Conservation (phyloP, 139 green algal genomes). For the Closterium sp. region DNA sequence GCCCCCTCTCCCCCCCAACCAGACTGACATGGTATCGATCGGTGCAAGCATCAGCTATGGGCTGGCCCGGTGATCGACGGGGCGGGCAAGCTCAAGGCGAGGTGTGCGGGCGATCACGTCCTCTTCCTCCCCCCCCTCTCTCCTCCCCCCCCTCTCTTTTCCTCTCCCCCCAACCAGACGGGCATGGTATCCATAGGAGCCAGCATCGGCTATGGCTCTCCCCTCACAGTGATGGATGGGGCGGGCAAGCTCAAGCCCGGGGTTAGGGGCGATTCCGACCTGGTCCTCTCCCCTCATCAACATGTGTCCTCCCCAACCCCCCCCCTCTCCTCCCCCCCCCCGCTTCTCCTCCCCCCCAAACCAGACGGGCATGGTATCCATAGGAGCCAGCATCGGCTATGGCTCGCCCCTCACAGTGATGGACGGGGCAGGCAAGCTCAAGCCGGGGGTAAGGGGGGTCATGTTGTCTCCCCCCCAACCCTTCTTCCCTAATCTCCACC, state of each 20-base stretch:
- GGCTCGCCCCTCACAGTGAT: conserved; percentile 52
- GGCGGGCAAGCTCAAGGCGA: conserved; percentile 51
- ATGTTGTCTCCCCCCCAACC: no score
- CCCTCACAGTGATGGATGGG: conserved; percentile 50
- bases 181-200: conserved; percentile 37
- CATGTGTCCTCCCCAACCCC: neutral
- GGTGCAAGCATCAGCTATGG: conserved; percentile 61
- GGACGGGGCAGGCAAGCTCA: conserved; percentile 50
- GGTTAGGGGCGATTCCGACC: conserved; percentile 36
- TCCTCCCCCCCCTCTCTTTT: no score
- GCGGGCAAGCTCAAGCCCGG: conserved; percentile 54
- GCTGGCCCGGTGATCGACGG: conserved; percentile 50
- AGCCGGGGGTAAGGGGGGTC: conserved; percentile 51
- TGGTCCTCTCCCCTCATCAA: conserved; percentile 41
- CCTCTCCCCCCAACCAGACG: neutral
- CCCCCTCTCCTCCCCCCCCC: no score
- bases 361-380: conserved; percentile 16
- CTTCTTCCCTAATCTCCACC: no score
- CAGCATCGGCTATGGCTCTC: conserved; percentile 59
- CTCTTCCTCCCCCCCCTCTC: neutral
- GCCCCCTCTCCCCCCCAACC: no score
- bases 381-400: conserved; percentile 61
- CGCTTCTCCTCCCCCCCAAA: no score
- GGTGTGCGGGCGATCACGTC: conserved; percentile 34
- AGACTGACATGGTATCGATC: conserved; percentile 18